phyloP scores from a whole-genome alignment of 1,139 yeast species.

The Wickerhamiella infanticola region DNA sequence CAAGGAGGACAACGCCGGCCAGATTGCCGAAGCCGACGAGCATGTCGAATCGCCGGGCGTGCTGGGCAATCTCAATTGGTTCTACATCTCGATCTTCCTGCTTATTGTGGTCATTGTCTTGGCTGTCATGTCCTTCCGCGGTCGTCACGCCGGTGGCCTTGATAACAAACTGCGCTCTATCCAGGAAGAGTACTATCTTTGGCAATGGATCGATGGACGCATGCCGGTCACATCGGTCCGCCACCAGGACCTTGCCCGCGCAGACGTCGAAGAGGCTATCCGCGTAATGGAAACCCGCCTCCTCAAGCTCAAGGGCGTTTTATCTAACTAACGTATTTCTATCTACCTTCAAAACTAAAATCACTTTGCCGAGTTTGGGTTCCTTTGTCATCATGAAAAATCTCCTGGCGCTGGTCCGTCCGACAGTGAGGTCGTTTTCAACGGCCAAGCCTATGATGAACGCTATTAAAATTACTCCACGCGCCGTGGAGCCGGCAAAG shows the following conservation, averaged over 20 bases:
- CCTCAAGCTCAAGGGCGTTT: conserved; percentile 7
- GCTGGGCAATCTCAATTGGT: not conserved
- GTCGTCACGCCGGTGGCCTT: not conserved
- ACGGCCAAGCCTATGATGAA: not conserved
- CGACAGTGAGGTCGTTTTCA: not conserved
- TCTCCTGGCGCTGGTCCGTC: not conserved
- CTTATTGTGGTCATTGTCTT: conserved; percentile 11
- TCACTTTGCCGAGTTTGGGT: too few relatives aligned
- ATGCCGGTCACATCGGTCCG: conserved; percentile 4
- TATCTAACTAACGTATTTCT: not conserved
- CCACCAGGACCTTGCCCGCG: conserved; percentile 6
- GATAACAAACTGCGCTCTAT: conserved; percentile 12
- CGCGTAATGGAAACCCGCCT: conserved; percentile 12
- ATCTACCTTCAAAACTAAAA: too few relatives aligned
- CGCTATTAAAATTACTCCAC: not conserved
- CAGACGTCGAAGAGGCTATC: conserved; percentile 13
- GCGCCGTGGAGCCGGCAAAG: conserved; percentile 1
- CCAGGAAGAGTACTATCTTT: conserved; percentile 48
- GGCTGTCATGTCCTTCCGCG: conserved; percentile 15
- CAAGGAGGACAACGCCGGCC: not conserved
- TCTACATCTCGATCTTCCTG: conserved; percentile 1
- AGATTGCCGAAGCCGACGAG: not conserved
- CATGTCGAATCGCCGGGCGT: not conserved
- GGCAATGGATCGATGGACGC: conserved; percentile 69
- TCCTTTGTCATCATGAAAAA: not conserved